A percentile compares a stretch with the other conserved stretches of the same genome.
Conservation (phyloP, 352 stramenopile genomes). For the Globisporangium orthogonon region DNA sequence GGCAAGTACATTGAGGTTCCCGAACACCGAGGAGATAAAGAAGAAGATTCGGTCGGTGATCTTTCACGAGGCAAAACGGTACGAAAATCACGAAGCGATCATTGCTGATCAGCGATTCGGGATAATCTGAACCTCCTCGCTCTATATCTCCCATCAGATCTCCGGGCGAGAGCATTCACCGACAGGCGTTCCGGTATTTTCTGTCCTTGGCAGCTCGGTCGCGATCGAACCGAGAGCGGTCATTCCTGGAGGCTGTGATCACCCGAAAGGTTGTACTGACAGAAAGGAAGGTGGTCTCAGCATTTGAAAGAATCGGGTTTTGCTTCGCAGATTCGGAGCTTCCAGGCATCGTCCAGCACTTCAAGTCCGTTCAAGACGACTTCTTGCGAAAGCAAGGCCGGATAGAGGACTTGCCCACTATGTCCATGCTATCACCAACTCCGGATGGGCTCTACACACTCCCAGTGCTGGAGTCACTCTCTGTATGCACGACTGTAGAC, state of each 20-base stretch:
- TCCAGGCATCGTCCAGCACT: conserved; percentile 34
- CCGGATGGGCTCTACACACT: conserved; percentile 34
- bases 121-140: neutral
- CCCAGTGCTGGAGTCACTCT: conserved; percentile 34
- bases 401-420: conserved; percentile 54
- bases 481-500: conserved; percentile 36
- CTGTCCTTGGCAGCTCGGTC: conserved; percentile 36
- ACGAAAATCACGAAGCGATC: neutral
- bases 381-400: conserved; percentile 38
- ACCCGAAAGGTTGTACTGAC: conserved; percentile 59
- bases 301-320: conserved; percentile 54
- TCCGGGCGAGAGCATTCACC: conserved; percentile 46
- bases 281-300: conserved; percentile 37
- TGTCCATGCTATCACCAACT: conserved; percentile 46
- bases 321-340: conserved; percentile 44
- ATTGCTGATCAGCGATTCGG: neutral
- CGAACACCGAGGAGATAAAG: conserved; percentile 36
- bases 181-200: conserved; percentile 55
- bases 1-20: conserved; percentile 36
- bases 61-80: conserved; percentile 56
- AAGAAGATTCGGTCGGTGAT: conserved; percentile 51
- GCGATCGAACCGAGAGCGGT: conserved; percentile 38
- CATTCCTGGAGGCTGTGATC: conserved; percentile 57
- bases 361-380: conserved; percentile 44
- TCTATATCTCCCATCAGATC: conserved; percentile 12